Evolutionary conservation across 2,329 filamentous ascomycete species (phyloP).

Genomic region (Hypoxylon sp.): DNA sequence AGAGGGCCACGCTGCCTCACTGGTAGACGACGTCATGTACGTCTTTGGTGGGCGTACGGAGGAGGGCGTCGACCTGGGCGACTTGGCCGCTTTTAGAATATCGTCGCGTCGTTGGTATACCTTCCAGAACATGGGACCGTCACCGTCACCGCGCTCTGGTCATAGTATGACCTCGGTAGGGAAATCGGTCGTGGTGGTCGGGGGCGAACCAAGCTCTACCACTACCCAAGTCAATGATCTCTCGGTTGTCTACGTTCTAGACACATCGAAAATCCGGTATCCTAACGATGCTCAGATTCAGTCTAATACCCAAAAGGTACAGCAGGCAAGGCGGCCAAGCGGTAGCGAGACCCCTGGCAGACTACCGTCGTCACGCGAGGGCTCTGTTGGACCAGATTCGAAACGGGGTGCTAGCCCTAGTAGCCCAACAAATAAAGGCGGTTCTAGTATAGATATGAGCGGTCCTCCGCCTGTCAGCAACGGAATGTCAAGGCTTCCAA

Average conservation of each 20-base stretch:
- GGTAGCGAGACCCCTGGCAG: slow-evolving; percentile 48
- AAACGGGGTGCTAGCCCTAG: slow-evolving; percentile 53
- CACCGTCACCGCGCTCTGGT: slow-evolving; percentile 89
- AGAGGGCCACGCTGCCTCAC: slow-evolving; percentile 90
- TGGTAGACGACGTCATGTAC: slow-evolving; percentile 99
- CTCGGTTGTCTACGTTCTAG: slow-evolving; percentile 87
- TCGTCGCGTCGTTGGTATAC: slow-evolving; percentile 95
- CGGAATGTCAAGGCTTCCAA: slow-evolving; percentile 51
- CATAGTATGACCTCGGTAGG: slow-evolving; percentile 97
- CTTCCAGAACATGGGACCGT: slow-evolving; percentile 99
- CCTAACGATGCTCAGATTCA: slow-evolving; percentile 74
- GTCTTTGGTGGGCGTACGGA: slow-evolving; percentile 96
- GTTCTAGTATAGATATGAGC: slow-evolving; percentile 51
- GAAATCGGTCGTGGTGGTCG: slow-evolving; percentile 90
- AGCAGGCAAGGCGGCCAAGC: slow-evolving; percentile 55
- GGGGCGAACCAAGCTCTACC: slow-evolving; percentile 91
- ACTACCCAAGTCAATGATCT: slow-evolving; percentile 83
- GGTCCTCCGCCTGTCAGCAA: slow-evolving; percentile 46
- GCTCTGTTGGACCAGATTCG: slow-evolving; percentile 60
- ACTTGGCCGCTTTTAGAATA: slow-evolving; percentile 80
- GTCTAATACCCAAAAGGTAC: slow-evolving; percentile 49
- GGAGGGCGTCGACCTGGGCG: slow-evolving; percentile 89
- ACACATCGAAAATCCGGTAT: slow-evolving; percentile 96
- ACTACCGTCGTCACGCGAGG: slow-evolving; percentile 56
- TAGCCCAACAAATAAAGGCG: slow-evolving; percentile 50